A percentile compares a stretch with the other conserved stretches of the same genome.
Evolutionary conservation across 352 stramenopile genomes (phyloP).

Genomic region (Globisporangium mamillatum): DNA sequence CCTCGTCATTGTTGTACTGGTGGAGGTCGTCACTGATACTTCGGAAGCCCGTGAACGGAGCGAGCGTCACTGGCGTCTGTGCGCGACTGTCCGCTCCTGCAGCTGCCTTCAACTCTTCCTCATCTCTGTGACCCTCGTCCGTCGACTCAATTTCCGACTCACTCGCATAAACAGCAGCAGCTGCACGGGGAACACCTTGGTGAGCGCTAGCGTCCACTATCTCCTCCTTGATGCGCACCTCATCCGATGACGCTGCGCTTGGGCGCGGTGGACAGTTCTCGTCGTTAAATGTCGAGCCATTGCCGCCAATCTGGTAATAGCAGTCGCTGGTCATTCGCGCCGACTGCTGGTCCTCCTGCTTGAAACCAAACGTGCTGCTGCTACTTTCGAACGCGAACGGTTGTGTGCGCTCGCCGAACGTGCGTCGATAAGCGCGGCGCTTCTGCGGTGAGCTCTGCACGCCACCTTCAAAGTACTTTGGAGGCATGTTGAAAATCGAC

Average conservation of each 20-base stretch:
- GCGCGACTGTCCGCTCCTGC: neutral
- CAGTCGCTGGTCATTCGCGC: neutral
- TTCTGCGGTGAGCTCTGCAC: slow-evolving; percentile 39
- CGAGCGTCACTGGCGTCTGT: slow-evolving; percentile 16
- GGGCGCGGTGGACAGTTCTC: neutral
- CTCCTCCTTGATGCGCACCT: slow-evolving; percentile 18
- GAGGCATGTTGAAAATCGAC: slow-evolving; percentile 28
- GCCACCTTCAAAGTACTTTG: slow-evolving; percentile 36
- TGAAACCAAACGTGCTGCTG: slow-evolving; percentile 11
- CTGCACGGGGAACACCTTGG: neutral
- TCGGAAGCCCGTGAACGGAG: slow-evolving; percentile 7
- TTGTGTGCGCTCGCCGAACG: slow-evolving; percentile 51
- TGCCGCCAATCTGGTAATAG: neutral
- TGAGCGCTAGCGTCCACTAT: neutral
- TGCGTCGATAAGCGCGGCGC: slow-evolving; percentile 47
- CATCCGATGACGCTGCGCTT: neutral
- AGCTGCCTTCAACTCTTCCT: slow-evolving; percentile 4
- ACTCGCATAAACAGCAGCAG: neutral
- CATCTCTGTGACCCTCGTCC: slow-evolving; percentile 1
- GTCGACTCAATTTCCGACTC: slow-evolving; percentile 8
- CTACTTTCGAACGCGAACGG: slow-evolving; percentile 43
- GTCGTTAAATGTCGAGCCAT: neutral
- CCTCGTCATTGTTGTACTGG: slow-evolving; percentile 7
- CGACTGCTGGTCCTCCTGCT: slow-evolving; percentile 2
- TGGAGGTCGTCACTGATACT: slow-evolving; percentile 19